A percentile compares a stretch with the other conserved stretches of the same genome.
Evolutionary conservation across 257 asterid species (phyloP).

Genomic region (Solanum bukasovii): DNA sequence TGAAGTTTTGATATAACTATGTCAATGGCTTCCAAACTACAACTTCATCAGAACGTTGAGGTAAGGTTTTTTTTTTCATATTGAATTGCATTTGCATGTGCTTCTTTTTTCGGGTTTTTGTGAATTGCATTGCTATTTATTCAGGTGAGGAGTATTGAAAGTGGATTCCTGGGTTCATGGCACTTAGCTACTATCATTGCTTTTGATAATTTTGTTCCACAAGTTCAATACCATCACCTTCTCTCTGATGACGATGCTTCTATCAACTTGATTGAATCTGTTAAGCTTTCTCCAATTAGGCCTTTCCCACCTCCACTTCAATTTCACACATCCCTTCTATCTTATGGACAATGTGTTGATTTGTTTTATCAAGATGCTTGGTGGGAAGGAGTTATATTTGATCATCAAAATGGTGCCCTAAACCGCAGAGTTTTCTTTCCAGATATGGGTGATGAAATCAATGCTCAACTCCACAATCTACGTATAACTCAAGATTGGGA

Average conservation of each 20-base stretch:
- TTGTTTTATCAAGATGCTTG: constrained; percentile 42
- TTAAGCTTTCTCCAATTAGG: constrained; percentile 46
- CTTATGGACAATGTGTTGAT: constrained; percentile 64
- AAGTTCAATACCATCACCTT: constrained; percentile 43
- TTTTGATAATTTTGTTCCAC: constrained; percentile 17
- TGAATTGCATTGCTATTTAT: neutral
- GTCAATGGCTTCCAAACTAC: neutral
- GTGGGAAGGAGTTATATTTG: constrained; percentile 89
- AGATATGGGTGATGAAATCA: constrained; percentile 65
- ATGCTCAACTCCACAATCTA: constrained; percentile 19
- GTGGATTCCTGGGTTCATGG: constrained; percentile 64
- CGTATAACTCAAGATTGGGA: constrained; percentile 57
- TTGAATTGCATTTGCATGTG: neutral
- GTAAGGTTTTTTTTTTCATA: neutral
- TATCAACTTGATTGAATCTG: constrained; percentile 27
- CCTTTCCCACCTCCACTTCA: constrained; percentile 33
- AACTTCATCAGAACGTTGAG: neutral
- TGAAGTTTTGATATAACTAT: neutral
- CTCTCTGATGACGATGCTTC: constrained; percentile 35
- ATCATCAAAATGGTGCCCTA: constrained; percentile 33
- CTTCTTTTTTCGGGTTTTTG: neutral
- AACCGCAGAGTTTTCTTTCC: constrained; percentile 54
- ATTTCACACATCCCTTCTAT: constrained; percentile 12
- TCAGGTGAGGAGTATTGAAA: constrained; percentile 63
- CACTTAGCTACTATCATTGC: constrained; percentile 28